These are phyloP conservation scores for Ophiosphaerella herpotricha DNA, from an alignment of 2,329 filamentous ascomycete species.

Conservation along the genomic window DNA sequence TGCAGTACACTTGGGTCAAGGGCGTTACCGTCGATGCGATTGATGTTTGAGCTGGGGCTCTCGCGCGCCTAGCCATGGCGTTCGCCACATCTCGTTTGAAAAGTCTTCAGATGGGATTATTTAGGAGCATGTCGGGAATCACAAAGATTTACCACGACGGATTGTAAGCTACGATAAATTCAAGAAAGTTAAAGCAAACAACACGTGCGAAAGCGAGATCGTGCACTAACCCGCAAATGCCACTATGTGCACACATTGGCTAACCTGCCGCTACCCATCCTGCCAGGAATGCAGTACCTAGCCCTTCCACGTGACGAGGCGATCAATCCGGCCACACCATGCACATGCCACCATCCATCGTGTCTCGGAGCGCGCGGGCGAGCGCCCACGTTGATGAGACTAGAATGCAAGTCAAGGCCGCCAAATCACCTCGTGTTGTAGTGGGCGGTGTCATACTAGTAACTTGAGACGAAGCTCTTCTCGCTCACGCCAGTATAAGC, in stretches of 20 bases:
- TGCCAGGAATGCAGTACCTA: too few relatives aligned
- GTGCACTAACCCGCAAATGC: background rate
- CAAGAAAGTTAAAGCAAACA: conserved; percentile 21
- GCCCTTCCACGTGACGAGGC: too few relatives aligned
- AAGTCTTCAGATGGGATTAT: conserved; percentile 26
- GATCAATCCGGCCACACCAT: too few relatives aligned
- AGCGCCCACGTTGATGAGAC: too few relatives aligned
- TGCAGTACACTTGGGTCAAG: conserved; percentile 88
- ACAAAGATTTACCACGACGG: conserved; percentile 32
- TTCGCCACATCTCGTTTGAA: conserved; percentile 22
- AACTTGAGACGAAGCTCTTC: too few relatives aligned
- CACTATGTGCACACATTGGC: too few relatives aligned
- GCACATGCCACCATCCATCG: too few relatives aligned
- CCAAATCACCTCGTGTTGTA: background rate
- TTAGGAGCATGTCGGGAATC: conserved; percentile 32
- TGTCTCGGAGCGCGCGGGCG: too few relatives aligned
- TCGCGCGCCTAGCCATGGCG: conserved; percentile 29
- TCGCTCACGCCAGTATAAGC: too few relatives aligned
- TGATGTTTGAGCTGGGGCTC: conserved; percentile 66
- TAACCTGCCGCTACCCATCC: too few relatives aligned
- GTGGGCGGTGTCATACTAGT: background rate
- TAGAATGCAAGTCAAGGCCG: background rate
- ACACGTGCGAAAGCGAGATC: background rate
- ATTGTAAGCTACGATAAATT: conserved; percentile 32
- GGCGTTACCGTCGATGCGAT: conserved; percentile 82